Base-by-base conservation (phyloP, 352 stramenopile genomes). In the Pythium aristosporum region DNA sequence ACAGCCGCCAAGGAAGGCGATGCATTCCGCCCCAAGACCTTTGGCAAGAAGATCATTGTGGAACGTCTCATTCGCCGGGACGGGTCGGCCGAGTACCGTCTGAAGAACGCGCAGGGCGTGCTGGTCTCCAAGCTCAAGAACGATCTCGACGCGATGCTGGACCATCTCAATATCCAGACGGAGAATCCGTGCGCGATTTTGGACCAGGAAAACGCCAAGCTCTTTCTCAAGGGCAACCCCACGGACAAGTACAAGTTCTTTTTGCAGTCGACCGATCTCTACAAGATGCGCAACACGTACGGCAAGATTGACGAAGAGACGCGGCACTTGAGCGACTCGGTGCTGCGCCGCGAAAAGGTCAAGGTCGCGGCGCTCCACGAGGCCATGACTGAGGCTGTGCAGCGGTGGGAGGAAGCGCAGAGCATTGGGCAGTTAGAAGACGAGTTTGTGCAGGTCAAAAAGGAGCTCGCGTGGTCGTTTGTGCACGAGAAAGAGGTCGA, bases 211-310 rank as follows among this genome's bases (percentile, higher is more conserved):
- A 98, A 98, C 61, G 94, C 96, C 16, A 99, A 99, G 73, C 86
- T 98, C 57, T 99, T 99, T 69, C 71, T 99, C 23, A 97, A 96
- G 25, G 96, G 96, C 41, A 98, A 96, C 61, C 72, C 86, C 5
- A 74, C 84, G 16, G 95, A 99, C 44, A 99, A 99, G 69, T 99
- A 98, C 80, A 85, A 84, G 28, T 99, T 99, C 71, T 99, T 99
- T 59, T 80, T 98, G 61, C 97, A 98, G 66, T 98, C 96, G 2
- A 99, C 96, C 0, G 95, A 98, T 66, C 65, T 98, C 50, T 93
- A 97, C 73, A 91, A 96, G 41, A 94, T 98, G 66, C 72, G 92
- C 57, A 81, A 82, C 15, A 88, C 70, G 32, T 96, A 96, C 65
- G 75, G 76, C 21, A 96, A 98, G 67, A 91, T 94, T 58, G 79